Percentiles rank a stretch among this genome's conserved stretches.
These are phyloP conservation scores for Macadamia integrifolia DNA, from an alignment of 164 flowering plant species.

Conservation along the genomic window DNA sequence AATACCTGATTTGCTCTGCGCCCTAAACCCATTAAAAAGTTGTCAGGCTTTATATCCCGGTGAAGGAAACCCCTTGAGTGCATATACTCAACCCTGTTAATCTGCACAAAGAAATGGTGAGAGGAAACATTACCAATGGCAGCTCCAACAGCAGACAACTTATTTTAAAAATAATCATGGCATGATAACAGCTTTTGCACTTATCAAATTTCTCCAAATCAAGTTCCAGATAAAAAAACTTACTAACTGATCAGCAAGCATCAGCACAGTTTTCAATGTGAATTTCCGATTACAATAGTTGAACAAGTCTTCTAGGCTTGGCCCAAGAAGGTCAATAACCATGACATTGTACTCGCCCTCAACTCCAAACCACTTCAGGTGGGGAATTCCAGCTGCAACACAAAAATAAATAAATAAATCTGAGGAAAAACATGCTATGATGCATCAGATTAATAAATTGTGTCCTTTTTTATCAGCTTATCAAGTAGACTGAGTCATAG, in stretches of 20 bases:
- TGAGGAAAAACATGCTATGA: neutral
- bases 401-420: slow-evolving; percentile 1
- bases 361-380: slow-evolving; percentile 58
- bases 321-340: slow-evolving; percentile 66
- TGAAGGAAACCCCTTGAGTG: slow-evolving; percentile 48
- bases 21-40: slow-evolving; percentile 48
- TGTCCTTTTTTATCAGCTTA: neutral
- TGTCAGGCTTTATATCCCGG: slow-evolving; percentile 50
- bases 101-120: slow-evolving; percentile 16
- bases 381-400: slow-evolving; percentile 55
- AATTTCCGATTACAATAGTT: slow-evolving; percentile 58
- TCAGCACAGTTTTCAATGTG: slow-evolving; percentile 54
- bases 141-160: neutral
- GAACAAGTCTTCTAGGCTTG: slow-evolving; percentile 66
- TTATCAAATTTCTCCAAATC: neutral
- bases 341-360: slow-evolving; percentile 58
- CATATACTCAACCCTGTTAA: slow-evolving; percentile 45
- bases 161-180: neutral
- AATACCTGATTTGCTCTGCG: slow-evolving; percentile 48
- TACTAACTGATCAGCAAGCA: slow-evolving; percentile 77
- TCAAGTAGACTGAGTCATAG: neutral
- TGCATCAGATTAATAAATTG: slow-evolving; percentile 4
- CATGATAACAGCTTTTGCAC: neutral
- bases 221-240: slow-evolving; percentile 1
- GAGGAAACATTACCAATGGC: neutral